These are phyloP conservation scores for Cercophora scortea DNA, from an alignment of 495 filamentous ascomycete species.

Conservation along the genomic window DNA sequence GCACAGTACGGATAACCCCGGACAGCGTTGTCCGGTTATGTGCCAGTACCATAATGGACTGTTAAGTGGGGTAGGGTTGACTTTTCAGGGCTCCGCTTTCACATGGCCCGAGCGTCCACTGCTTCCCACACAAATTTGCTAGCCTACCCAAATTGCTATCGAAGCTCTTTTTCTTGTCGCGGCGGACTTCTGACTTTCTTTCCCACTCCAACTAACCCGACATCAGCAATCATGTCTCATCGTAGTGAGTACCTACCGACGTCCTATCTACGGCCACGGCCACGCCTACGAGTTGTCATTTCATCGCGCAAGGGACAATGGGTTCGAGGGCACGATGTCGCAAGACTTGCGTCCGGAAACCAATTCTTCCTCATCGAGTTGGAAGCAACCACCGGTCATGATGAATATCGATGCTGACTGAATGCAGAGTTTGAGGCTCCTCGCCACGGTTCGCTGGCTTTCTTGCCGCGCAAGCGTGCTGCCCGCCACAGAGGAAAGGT, in stretches of 20 bases:
- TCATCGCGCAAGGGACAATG: too few species aligned
- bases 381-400: neutral
- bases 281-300: too few species aligned
- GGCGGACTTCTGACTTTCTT: conserved; percentile 16
- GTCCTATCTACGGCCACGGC: conserved; percentile 1
- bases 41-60: too few species aligned
- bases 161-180: conserved; percentile 8
- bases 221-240: conserved; percentile 31
- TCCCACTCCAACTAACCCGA: conserved; percentile 17
- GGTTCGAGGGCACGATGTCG: too few species aligned
- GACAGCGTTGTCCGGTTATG: too few species aligned
- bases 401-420: conserved; percentile 9
- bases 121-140: conserved; percentile 24
- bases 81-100: conserved; percentile 23
- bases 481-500: conserved; percentile 95
- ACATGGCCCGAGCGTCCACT: conserved; percentile 17
- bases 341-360: neutral
- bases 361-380: neutral
- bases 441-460: conserved; percentile 96
- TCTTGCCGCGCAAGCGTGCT: conserved; percentile 94
- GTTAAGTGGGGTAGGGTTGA: too few species aligned
- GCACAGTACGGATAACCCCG: too few species aligned
- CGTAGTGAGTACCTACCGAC: conserved; percentile 21
- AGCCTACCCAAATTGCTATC: conserved; percentile 10
- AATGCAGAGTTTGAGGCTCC: conserved; percentile 82